phyloP scores from a whole-genome alignment of 306 rosid genomes.

The Castanea sativa region DNA sequence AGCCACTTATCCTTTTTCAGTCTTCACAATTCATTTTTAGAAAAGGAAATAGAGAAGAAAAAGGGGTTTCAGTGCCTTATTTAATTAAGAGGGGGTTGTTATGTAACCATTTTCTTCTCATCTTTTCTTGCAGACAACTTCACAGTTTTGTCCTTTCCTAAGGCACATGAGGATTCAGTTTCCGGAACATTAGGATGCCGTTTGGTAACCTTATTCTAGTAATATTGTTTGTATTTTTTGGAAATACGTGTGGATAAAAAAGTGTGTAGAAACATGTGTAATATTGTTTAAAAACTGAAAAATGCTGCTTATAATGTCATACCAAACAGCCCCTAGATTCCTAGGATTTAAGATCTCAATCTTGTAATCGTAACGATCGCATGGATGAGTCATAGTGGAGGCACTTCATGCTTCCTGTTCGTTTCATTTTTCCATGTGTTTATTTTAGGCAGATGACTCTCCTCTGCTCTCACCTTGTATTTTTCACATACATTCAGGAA shows the following conservation, averaged over 20 bases:
- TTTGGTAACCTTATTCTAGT: too few species aligned
- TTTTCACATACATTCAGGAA: not conserved
- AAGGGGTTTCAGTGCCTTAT: not conserved
- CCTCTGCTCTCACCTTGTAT: not conserved
- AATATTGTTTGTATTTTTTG: too few species aligned
- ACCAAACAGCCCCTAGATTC: too few species aligned
- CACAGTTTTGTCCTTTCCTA: slow-evolving; percentile 82
- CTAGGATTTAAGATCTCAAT: slow-evolving; percentile 59
- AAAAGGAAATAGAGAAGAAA: not conserved
- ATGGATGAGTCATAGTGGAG: slow-evolving; percentile 75
- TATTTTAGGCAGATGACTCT: not conserved
- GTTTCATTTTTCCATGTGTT: not conserved
- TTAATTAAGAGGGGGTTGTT: not conserved
- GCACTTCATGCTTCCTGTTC: slow-evolving; percentile 4
- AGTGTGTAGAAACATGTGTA: too few species aligned
- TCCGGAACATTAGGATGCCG: not conserved
- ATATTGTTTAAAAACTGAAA: too few species aligned
- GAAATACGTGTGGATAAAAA: too few species aligned
- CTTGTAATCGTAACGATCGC: slow-evolving; percentile 51
- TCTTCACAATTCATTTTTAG: not conserved
- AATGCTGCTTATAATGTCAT: too few species aligned
- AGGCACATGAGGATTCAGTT: slow-evolving; percentile 92
- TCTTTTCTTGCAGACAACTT: slow-evolving; percentile 64
- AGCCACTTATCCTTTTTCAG: not conserved
- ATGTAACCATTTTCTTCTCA: not conserved